Evolutionary conservation across 108 stramenopile genomes (phyloP), one percentile per base, ranked within the genome.

Genomic region (Nitzschia sp.): DNA sequence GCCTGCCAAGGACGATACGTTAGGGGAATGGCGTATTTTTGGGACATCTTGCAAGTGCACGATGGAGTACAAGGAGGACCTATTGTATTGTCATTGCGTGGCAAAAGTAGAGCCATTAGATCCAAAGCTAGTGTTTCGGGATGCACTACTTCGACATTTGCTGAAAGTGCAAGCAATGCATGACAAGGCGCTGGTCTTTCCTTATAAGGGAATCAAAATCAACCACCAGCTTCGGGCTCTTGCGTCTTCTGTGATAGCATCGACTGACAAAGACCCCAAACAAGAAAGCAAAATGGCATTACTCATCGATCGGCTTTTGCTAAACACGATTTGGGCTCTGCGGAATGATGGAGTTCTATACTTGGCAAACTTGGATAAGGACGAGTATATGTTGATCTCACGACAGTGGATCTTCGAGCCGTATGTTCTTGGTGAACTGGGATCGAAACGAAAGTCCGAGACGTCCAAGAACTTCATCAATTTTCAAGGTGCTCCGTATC

Each of bases 61-160:
- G 18, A 17, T 79, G 21, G 32, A 54, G 0, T 74, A 81, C 61
- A 83, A 82, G 57, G 67, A 75, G 3, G 57, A 53, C 19, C 57
- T 93, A 31, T 69, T 93, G 23, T 93, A 93, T 54, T 93, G 92
- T 48, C 88, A 90, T 31, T 93, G 92, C 55, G 75, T 78, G 21
- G 89, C 86, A 30, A 87, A 83, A 33, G 63, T 77, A 19, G 89
- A 88, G 71, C 62, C 79, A 1, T 55, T 85, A 3, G 92, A 93
- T 64, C 81, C 87, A 33, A 31, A 73, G 1, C 87, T 85, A 67
- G 25, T 34, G 0, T 93, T 84, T 59, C 85, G 92, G 9, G 89
- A 91, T 76, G 78, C 86, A 17, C 54, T 93, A 13, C 60, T 93
- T 26, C 27, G 68, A 31, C 55, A 75, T 54, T 75, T 93, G 42